Percentiles rank a stretch among this genome's conserved stretches.
Conservation (phyloP, 1,139 yeast genomes). For the Komagataea norvegica region DNA sequence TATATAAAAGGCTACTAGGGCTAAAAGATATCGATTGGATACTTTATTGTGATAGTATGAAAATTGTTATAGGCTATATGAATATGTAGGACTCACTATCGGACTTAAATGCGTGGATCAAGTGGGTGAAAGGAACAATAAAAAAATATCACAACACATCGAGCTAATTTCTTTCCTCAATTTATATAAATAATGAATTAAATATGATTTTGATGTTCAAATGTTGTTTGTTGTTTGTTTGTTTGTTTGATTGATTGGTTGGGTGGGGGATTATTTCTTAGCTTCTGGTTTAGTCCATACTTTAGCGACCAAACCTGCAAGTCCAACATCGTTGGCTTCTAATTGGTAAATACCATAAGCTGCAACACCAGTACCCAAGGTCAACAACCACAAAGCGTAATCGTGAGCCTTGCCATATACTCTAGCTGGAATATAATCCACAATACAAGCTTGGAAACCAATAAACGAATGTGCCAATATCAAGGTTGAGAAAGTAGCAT, state of each 20-base stretch:
- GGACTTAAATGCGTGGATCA: too few species aligned
- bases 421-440: slow-evolving; percentile 71
- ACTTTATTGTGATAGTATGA: background rate
- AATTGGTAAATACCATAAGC: slow-evolving; percentile 64
- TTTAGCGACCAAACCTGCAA: slow-evolving; percentile 39
- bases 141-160: too few species aligned
- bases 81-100: background rate
- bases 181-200: too few species aligned
- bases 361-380: slow-evolving; percentile 58
- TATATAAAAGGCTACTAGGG: background rate
- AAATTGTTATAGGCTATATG: background rate
- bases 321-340: slow-evolving; percentile 67
- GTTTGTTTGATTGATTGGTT: too few species aligned
- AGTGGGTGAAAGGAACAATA: too few species aligned
- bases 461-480: slow-evolving; percentile 61
- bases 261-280: slow-evolving; percentile 18
- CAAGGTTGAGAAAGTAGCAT: slow-evolving; percentile 51
- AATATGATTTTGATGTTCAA: background rate
- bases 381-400: slow-evolving; percentile 56
- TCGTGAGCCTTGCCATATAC: slow-evolving; percentile 66
- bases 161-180: too few species aligned
- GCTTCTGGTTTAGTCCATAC: slow-evolving; percentile 35
- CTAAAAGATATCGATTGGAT: too few species aligned
- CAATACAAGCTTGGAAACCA: slow-evolving; percentile 74
- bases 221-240: too few species aligned